Conservation (phyloP, 345 rosid species). For the Aurinia saxatilis region DNA sequence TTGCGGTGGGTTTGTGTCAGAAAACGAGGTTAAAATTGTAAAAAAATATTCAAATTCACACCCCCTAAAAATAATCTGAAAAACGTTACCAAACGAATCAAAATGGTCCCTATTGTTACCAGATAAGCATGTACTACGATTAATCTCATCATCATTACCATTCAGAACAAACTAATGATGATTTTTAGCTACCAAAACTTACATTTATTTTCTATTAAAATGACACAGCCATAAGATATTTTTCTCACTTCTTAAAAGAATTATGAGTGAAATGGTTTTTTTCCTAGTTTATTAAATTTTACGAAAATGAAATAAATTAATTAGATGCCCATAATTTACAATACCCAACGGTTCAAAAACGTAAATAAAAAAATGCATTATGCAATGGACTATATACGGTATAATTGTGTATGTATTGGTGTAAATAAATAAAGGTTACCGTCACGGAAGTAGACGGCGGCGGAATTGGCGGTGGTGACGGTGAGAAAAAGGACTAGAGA, state of each 20-base stretch:
- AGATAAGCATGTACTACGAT: background rate
- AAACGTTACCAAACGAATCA: background rate
- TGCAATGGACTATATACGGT: background rate
- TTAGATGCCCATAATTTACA: background rate
- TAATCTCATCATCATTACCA: background rate
- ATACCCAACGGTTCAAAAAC: background rate
- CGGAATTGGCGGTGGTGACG: conserved; percentile 18
- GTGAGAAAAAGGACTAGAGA: conserved; percentile 21
- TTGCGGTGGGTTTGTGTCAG: conserved; percentile 7
- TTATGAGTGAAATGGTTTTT: background rate
- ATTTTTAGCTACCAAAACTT: too few species aligned
- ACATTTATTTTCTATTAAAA: too few species aligned
- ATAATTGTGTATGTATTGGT: background rate
- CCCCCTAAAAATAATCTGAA: background rate
- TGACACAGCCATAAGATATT: too few species aligned
- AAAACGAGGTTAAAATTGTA: background rate
- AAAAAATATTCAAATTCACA: background rate
- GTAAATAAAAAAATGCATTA: too few species aligned
- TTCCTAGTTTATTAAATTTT: too few species aligned
- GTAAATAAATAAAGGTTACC: conserved; percentile 13
- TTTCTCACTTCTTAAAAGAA: background rate
- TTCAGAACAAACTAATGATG: background rate
- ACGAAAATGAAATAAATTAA: background rate
- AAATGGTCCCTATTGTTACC: background rate
- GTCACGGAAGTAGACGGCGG: conserved; percentile 20